Conservation (phyloP, 345 rosid species). For the Lumnitzera racemosa region DNA sequence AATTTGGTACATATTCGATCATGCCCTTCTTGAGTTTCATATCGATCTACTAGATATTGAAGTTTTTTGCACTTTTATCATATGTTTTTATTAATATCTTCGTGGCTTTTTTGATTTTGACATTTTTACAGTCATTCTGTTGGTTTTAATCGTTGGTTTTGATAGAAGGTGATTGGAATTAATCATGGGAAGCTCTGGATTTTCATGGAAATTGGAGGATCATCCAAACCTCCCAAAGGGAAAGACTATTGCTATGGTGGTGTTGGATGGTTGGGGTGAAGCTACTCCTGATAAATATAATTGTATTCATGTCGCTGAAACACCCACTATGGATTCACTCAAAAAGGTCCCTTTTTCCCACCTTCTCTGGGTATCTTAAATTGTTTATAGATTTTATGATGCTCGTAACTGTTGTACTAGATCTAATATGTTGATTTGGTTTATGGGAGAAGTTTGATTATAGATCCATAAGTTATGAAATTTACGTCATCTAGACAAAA, state of each 20-base stretch:
- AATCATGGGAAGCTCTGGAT: slow-evolving; percentile 47
- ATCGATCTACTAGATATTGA: no score
- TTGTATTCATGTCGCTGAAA: slow-evolving; percentile 84
- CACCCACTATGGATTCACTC: slow-evolving; percentile 91
- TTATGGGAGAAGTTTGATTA: no score
- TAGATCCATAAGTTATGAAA: no score
- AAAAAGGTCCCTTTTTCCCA: slow-evolving; percentile 32
- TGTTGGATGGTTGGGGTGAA: slow-evolving; percentile 98
- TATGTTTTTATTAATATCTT: no score
- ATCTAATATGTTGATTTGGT: no score
- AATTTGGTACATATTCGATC: no score
- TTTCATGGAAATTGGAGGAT: slow-evolving; percentile 61
- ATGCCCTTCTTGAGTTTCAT: no score
- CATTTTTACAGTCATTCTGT: neutral
- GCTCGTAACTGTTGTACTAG: neutral
- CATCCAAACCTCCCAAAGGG: slow-evolving; percentile 78
- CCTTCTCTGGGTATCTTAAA: no score
- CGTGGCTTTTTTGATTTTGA: neutral
- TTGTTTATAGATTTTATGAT: neutral
- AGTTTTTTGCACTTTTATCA: no score
- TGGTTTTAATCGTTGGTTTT: neutral
- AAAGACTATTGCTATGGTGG: slow-evolving; percentile 67
- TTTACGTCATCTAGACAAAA: no score
- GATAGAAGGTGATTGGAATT: neutral
- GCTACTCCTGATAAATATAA: slow-evolving; percentile 70